Evolutionary conservation across 78 protist species (phyloP), one percentile per base, ranked within the genome.

Genomic region (Planoprotostelium fungivorum): DNA sequence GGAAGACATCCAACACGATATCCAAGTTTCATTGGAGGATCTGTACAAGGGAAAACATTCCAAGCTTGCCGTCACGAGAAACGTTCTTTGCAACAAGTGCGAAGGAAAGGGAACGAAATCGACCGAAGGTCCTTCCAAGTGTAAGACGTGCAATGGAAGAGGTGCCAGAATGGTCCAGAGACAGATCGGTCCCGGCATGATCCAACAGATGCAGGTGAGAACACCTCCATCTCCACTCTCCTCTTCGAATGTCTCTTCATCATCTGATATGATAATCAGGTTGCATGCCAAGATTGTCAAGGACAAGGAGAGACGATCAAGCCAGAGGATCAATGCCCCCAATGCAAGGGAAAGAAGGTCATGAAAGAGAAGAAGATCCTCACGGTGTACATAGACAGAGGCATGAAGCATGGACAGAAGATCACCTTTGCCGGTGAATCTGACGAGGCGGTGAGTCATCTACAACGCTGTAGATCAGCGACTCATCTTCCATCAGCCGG

Each of bases 371-470:
- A 94, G 38, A 95, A 95, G 94, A 94, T 90, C 28, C 90, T 98
- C 0, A 98, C 97, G 88, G 98, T 99, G 38, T 89, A 95, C 88
- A 91, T 99, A 73, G 98, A 98, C 86, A 90, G 90, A 86, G 99
- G 99, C 86, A 97, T 96, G 98, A 88, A 90, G 84, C 85, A 94
- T 84, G 96, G 96, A 37, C 96, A 96, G 91, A 96, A 95, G 92
- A 93, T 98, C 89, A 90, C 84, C 35, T 98, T 98, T 89, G 31
- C 88, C 1, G 99, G 97, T 16, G 99, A 99, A 94, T 98, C 97
- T 84, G 98, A 97, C 85, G 94, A 92, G 63, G 37, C 63, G 38
- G 91, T 89, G 93, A 90, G 83, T 63, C 96, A 86, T 36, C 83
- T 9, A 1, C 25, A 37, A 86, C 0, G 35, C 31, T n/a, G 36